Evolutionary conservation across 768 basidiomycete genomes (phyloP), one percentile per base, ranked within the genome.

Genomic region (Boletus rubropictus): DNA sequence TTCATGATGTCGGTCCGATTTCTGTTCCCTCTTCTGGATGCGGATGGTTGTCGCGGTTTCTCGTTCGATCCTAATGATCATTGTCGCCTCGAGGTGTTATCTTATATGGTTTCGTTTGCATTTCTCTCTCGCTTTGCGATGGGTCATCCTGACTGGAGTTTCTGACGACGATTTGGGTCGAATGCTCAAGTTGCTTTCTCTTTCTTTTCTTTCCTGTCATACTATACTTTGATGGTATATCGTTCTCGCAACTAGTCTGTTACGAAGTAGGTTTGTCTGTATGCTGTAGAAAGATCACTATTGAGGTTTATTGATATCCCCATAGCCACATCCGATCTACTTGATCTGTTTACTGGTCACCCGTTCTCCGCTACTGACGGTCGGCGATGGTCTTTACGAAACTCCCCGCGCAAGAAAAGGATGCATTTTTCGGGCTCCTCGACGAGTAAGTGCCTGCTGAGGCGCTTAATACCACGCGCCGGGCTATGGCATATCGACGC

Each of bases 341-440:
- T 9, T 29, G 28, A 29, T 12, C 29, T 12, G 4, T 12, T 12
- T n/a, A n/a, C n/a, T n/a, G n/a, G n/a, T 12, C 29, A 11, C 12
- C 11, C 29, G 29, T 12, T 29, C 29, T 12, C 11, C 18, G 36
- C 51, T 33, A 24, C 41, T n/a, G n/a, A n/a, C 39, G 29, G n/a
- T 27, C 7, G 20, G 32, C 51, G 37, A 88, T 88, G 86, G 84
- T 83, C 34, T 90, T 90, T 59, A 62, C 85, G 46, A 82, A 77
- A 54, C 75, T 90, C 38, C 70, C 78, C 17, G 50, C 67, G 42
- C 68, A 80, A 53, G 88, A 90, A 64, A 89, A 89, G 63, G 78
- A 85, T 45, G 87, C 88, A 12, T 89, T 90, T 66, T 90, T 90
- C 59, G 73, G 76, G 25, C 75, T 90, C 20, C 70, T 90, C 29